These are phyloP conservation scores for Diplogelasinospora grovesii DNA, from an alignment of 495 filamentous ascomycete genomes.

Conservation along the genomic window DNA sequence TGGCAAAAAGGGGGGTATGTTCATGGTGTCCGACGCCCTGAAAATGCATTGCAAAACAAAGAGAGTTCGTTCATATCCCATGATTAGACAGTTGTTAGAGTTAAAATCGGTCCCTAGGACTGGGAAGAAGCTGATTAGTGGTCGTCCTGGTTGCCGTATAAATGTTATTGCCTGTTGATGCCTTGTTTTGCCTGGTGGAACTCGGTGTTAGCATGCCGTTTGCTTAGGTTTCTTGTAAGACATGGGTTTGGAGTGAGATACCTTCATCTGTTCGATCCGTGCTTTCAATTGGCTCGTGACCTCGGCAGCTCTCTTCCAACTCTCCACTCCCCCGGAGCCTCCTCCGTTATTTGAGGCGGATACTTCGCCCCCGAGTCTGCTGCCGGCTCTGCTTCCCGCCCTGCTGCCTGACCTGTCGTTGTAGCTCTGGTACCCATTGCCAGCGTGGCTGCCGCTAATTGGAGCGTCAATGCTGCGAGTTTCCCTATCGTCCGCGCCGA, in stretches of 20 bases:
- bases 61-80: not conserved
- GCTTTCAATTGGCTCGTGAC: constrained; percentile 96
- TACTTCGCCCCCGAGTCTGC: constrained; percentile 29
- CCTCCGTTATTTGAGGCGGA: constrained; percentile 47
- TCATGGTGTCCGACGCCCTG: constrained; percentile 14
- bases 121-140: not conserved
- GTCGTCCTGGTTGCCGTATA: not conserved
- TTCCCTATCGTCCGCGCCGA: constrained; percentile 19
- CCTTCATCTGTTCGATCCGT: constrained; percentile 78
- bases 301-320: constrained; percentile 97
- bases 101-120: not conserved
- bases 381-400: constrained; percentile 39
- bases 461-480: constrained; percentile 11
- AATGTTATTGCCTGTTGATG: constrained; percentile 3
- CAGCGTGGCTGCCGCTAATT: no score
- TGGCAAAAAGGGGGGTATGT: constrained; percentile 12
- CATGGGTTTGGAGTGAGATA: constrained; percentile 12
- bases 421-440: constrained; percentile 19
- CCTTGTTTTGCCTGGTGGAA: constrained; percentile 13
- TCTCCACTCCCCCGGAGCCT: constrained; percentile 80
- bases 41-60: constrained; percentile 17
- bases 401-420: constrained; percentile 28
- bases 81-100: not conserved
- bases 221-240: no score
- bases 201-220: no score